A percentile compares a stretch with the other conserved stretches of the same genome.
Conservation (phyloP, 768 basidiomycete species). For the Trametes coccinea region DNA sequence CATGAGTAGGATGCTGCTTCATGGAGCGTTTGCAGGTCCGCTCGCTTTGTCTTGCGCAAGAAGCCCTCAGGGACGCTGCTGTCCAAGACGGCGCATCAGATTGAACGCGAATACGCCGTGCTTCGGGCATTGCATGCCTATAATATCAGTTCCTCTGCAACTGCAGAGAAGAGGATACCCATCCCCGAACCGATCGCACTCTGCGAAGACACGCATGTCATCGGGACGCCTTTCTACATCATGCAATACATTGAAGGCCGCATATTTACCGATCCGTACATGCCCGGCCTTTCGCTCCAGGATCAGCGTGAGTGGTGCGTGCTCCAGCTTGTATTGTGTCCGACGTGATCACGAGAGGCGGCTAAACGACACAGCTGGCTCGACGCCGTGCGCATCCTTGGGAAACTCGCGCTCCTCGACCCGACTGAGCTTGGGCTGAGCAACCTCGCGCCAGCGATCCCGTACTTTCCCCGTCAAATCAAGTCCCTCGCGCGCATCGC, state of each 20-base stretch:
- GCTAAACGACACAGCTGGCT: no score
- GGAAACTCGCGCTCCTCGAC: conserved; percentile 52
- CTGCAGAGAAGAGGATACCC: conserved; percentile 60
- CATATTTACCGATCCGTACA: conserved; percentile 83
- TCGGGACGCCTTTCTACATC: conserved; percentile 94
- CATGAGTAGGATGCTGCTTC: no score
- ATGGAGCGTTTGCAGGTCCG: conserved; percentile 13
- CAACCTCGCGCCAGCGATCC: conserved; percentile 67
- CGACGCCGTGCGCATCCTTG: no score
- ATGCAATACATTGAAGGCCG: conserved; percentile 98
- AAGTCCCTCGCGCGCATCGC: conserved; percentile 85
- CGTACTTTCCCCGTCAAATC: conserved; percentile 94
- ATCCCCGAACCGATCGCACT: conserved; percentile 82
- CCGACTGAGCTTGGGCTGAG: conserved; percentile 67
- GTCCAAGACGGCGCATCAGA: conserved; percentile 89
- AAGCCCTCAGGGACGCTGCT: conserved; percentile 88
- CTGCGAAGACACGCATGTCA: conserved; percentile 73
- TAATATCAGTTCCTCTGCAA: conserved; percentile 57
- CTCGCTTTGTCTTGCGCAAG: conserved; percentile 83
- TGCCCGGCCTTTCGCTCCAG: conserved; percentile 63
- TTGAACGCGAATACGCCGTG: conserved; percentile 90
- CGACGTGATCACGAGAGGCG: no score
- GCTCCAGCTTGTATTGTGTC: no score
- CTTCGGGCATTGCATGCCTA: conserved; percentile 36
- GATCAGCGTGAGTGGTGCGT: conserved; percentile 73